phyloP scores from a whole-genome alignment of 352 stramenopile genomes.

The Globisporangium spiculum region DNA sequence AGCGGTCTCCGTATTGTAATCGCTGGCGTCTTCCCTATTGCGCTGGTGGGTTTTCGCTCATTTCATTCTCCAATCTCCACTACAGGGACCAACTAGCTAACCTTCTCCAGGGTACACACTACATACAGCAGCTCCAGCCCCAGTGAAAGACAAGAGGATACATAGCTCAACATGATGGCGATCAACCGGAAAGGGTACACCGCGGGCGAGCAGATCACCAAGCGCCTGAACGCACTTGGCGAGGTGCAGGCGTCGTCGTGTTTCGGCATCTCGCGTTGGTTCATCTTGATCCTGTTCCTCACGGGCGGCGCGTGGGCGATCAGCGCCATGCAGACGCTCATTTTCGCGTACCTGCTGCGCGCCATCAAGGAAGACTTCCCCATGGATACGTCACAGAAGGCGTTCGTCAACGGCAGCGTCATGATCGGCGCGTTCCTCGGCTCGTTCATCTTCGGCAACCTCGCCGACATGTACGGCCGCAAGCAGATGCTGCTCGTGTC shows the following conservation, averaged over 20 bases:
- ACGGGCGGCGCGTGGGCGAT: conserved; percentile 24
- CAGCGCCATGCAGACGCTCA: conserved; percentile 27
- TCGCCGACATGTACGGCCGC: conserved; percentile 23
- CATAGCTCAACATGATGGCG: background rate
- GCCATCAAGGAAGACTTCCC: conserved; percentile 14
- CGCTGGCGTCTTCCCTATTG: background rate
- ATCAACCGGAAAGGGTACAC: conserved; percentile 11
- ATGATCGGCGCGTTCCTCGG: conserved; percentile 26
- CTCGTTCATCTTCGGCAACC: conserved; percentile 11
- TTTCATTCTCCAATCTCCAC: background rate
- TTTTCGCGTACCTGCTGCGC: conserved; percentile 21
- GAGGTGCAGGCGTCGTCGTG: background rate
- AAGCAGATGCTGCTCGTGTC: conserved; percentile 18
- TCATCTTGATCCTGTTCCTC: conserved; percentile 19
- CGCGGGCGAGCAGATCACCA: conserved; percentile 10
- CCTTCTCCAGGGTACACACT: background rate
- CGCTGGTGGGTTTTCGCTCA: background rate
- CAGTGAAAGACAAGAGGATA: background rate
- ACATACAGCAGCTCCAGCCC: background rate
- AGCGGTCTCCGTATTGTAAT: background rate
- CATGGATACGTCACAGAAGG: conserved; percentile 11
- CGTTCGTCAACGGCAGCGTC: conserved; percentile 15
- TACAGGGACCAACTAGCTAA: background rate
- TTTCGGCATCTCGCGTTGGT: conserved; percentile 19
- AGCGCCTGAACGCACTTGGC: conserved; percentile 10